phyloP scores from a whole-genome alignment of 768 basidiomycete species.

The Pisolithus tinctorius region DNA sequence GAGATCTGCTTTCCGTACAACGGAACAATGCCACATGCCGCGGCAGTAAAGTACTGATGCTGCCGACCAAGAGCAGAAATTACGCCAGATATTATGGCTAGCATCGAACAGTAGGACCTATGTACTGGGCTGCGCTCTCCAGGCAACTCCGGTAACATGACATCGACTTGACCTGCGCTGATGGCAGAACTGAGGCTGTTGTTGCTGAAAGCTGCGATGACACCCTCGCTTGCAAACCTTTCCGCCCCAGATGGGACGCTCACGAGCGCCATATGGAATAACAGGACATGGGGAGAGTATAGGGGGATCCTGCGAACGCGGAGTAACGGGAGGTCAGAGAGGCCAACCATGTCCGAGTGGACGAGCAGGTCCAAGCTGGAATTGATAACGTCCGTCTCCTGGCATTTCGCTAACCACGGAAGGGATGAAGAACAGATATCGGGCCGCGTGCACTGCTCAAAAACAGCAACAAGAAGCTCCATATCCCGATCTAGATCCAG shows the following conservation, averaged over 20 bases:
- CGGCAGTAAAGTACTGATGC: slow-evolving; percentile 76
- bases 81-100: slow-evolving; percentile 71
- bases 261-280: slow-evolving; percentile 83
- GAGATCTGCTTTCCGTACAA: slow-evolving; percentile 78
- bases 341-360: slow-evolving; percentile 61
- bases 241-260: slow-evolving; percentile 74
- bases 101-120: slow-evolving; percentile 75
- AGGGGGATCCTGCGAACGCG: slow-evolving; percentile 57
- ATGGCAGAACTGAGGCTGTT: slow-evolving; percentile 74
- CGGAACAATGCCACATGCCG: slow-evolving; percentile 81
- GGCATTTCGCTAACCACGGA: slow-evolving; percentile 73
- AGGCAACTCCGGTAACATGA: slow-evolving; percentile 60
- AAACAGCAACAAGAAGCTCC: slow-evolving; percentile 75
- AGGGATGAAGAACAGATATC: slow-evolving; percentile 65
- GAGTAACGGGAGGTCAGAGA: slow-evolving; percentile 59
- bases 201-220: slow-evolving; percentile 76
- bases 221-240: slow-evolving; percentile 75
- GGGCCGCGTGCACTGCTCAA: slow-evolving; percentile 68
- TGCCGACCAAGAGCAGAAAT: slow-evolving; percentile 55
- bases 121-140: slow-evolving; percentile 77
- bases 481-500: slow-evolving; percentile 73
- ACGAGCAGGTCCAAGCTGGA: slow-evolving; percentile 68
- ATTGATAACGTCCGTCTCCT: slow-evolving; percentile 74
- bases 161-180: slow-evolving; percentile 66
- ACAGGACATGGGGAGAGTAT: slow-evolving; percentile 71